These are phyloP conservation scores for Populus tomentosa DNA, from an alignment of 441 rosid species.

Conservation along the genomic window DNA sequence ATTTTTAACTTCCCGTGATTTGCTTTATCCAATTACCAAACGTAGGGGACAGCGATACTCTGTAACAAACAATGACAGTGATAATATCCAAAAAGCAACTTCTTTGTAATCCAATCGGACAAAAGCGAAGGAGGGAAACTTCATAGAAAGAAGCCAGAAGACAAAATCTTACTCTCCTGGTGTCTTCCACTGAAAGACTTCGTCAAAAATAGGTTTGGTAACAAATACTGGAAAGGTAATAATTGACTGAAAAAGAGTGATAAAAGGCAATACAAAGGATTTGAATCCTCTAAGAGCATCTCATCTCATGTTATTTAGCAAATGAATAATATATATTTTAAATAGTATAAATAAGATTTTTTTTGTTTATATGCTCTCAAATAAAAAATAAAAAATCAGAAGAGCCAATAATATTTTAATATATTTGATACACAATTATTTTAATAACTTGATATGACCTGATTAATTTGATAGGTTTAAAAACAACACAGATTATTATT, in stretches of 20 bases:
- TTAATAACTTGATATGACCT: too few species aligned
- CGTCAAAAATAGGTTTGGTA: background rate
- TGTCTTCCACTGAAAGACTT: background rate
- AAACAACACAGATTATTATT: fast-evolving
- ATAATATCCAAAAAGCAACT: too few species aligned
- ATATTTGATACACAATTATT: too few species aligned
- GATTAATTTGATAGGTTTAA: too few species aligned
- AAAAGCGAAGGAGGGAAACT: background rate
- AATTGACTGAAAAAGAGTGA: background rate
- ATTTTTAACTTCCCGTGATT: too few species aligned
- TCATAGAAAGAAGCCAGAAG: background rate
- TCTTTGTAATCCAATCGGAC: too few species aligned
- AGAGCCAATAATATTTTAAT: too few species aligned
- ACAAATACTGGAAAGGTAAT: background rate
- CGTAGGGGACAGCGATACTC: background rate
- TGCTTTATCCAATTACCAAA: background rate
- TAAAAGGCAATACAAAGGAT: background rate
- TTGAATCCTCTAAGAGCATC: background rate
- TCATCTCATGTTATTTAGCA: too few species aligned
- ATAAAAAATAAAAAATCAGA: too few species aligned
- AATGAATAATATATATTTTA: too few species aligned
- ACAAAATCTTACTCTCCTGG: background rate
- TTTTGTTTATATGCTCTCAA: too few species aligned
- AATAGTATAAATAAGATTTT: too few species aligned
- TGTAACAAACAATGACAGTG: background rate